Evolutionary conservation across 352 stramenopile genomes (phyloP).

Genomic region (Phytophthora syringae): DNA sequence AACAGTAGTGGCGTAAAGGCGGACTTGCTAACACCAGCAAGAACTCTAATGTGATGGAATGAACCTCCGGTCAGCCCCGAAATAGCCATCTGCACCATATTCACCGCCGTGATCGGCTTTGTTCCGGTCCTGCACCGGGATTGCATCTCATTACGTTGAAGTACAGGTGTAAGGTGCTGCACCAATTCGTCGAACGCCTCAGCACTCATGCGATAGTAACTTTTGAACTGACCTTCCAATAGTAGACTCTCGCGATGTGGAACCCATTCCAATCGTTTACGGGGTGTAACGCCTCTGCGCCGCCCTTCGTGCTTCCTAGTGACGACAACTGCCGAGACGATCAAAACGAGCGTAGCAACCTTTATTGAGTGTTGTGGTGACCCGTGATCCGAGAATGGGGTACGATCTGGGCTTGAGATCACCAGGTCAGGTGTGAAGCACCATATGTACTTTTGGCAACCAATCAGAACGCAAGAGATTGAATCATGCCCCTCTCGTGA

Average conservation of each 20-base stretch:
- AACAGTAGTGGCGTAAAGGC: background rate
- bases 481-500: background rate
- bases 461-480: background rate
- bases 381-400: background rate
- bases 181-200: background rate
- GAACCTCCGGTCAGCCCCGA: background rate
- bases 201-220: conserved; percentile 8
- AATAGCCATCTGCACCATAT: background rate
- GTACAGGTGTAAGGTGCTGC: background rate
- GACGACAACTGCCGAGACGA: background rate
- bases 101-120: background rate
- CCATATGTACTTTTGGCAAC: background rate
- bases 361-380: background rate
- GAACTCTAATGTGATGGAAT: background rate
- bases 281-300: background rate
- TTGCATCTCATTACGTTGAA: background rate
- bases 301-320: background rate
- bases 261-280: conserved; percentile 9
- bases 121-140: background rate
- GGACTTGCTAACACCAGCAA: background rate
- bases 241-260: background rate
- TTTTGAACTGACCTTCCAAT: background rate
- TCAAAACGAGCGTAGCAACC: background rate
- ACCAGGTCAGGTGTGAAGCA: background rate
- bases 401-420: background rate